Conservation (phyloP, 2,329 filamentous ascomycete genomes). For the Aaosphaeria arxii region DNA sequence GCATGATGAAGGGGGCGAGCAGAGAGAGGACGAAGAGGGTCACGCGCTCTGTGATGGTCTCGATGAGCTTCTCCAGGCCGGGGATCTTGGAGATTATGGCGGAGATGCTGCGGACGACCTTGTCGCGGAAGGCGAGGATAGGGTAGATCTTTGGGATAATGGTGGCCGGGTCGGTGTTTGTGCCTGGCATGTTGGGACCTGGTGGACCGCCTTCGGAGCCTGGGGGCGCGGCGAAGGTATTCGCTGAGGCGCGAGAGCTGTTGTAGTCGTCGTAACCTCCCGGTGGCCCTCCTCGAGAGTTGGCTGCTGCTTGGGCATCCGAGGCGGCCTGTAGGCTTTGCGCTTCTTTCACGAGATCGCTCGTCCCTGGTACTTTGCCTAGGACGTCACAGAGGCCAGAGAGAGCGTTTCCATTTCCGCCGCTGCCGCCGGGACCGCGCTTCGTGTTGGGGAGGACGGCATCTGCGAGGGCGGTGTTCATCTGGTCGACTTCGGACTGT, state of each 20-base stretch:
- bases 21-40: constrained; percentile 90
- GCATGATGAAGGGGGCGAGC: constrained; percentile 85
- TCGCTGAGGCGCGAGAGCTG: constrained; percentile 29
- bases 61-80: constrained; percentile 82
- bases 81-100: constrained; percentile 87
- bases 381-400: constrained; percentile 65
- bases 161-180: constrained; percentile 66
- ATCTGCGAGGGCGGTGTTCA: constrained; percentile 43
- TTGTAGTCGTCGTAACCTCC: constrained; percentile 41
- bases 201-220: constrained; percentile 45
- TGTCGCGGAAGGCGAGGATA: constrained; percentile 90
- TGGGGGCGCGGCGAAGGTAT: constrained; percentile 41
- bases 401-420: constrained; percentile 26
- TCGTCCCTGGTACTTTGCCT: constrained; percentile 65
- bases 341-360: constrained; percentile 47
- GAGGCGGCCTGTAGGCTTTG: constrained; percentile 45
- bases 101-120: constrained; percentile 80
- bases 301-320: constrained; percentile 46
- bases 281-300: constrained; percentile 42
- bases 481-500: constrained; percentile 47
- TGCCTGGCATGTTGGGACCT: constrained; percentile 63
- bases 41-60: constrained; percentile 89
- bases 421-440: constrained; percentile 17
- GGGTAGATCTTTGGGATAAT: constrained; percentile 74
- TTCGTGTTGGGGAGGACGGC: constrained; percentile 33